phyloP scores from a whole-genome alignment of 2,329 filamentous ascomycete species.

The Trichoderma sp. region DNA sequence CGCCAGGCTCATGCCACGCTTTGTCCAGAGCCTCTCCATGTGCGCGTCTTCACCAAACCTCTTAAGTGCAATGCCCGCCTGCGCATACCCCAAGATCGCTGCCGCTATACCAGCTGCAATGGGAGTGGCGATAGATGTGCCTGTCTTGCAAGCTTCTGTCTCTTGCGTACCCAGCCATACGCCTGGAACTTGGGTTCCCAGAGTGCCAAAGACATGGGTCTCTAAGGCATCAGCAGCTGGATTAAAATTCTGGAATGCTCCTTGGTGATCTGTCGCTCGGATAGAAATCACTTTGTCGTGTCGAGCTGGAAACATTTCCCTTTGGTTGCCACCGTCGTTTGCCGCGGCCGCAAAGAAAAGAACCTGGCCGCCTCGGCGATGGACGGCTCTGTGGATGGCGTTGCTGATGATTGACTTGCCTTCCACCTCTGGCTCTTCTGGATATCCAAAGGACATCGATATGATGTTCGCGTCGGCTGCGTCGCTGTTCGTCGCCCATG shows the following conservation, averaged over 20 bases:
- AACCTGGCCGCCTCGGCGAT: neutral
- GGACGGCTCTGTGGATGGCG: neutral
- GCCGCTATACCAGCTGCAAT: constrained; percentile 12
- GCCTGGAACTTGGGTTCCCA: constrained; percentile 2
- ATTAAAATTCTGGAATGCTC: neutral
- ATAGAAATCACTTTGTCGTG: constrained; percentile 8
- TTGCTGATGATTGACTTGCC: neutral
- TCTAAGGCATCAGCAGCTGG: neutral
- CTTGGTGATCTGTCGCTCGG: neutral
- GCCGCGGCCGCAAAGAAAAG: constrained; percentile 13
- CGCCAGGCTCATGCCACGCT: neutral
- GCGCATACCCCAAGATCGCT: neutral
- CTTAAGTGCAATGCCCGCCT: neutral
- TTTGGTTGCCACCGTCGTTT: constrained; percentile 4
- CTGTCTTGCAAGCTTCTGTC: neutral
- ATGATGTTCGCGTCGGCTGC: constrained; percentile 6
- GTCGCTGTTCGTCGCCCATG: neutral
- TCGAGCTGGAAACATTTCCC: constrained; percentile 13
- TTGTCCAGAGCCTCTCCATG: neutral
- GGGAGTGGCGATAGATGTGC: constrained; percentile 10
- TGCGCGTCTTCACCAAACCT: neutral
- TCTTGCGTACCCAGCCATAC: neutral
- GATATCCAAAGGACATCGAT: constrained; percentile 14
- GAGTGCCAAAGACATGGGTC: neutral
- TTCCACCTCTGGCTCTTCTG: neutral